phyloP scores from a whole-genome alignment of 78 protist species.

The Parvularia atlantis region DNA sequence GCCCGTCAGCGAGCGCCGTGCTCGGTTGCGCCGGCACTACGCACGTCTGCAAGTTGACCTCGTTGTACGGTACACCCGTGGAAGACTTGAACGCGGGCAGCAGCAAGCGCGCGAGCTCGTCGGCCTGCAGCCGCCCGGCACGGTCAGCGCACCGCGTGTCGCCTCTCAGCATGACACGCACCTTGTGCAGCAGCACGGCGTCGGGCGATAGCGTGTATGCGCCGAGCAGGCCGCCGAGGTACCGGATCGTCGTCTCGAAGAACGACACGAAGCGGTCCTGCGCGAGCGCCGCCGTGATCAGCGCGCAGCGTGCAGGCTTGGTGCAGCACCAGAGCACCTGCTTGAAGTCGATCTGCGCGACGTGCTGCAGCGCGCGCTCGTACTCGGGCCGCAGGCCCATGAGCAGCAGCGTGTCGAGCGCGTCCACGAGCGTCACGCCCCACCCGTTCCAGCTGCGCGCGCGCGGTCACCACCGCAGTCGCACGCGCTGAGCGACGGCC shows the following conservation, averaged over 20 bases:
- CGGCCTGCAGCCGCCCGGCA: constrained; percentile 3
- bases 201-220: constrained; percentile 48
- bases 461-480: neutral
- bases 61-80: constrained; percentile 40
- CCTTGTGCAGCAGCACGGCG: neutral
- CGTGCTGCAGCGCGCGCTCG: constrained; percentile 6
- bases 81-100: constrained; percentile 32
- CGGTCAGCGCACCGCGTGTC: constrained; percentile 29
- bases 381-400: constrained; percentile 36
- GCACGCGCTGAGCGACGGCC: neutral
- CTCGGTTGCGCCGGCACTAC: too few relatives aligned
- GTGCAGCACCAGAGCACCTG: too few relatives aligned
- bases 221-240: constrained; percentile 62
- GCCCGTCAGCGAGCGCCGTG: neutral
- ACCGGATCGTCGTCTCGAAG: constrained; percentile 68
- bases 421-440: constrained; percentile 60
- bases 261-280: too few relatives aligned
- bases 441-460: constrained; percentile 4
- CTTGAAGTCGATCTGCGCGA: too few relatives aligned
- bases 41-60: constrained; percentile 5
- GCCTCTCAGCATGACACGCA: constrained; percentile 54
- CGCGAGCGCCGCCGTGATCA: too few relatives aligned
- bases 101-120: constrained; percentile 37
- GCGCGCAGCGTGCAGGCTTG: too few relatives aligned
- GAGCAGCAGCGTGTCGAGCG: constrained; percentile 55